Percentiles rank a stretch among this genome's conserved stretches.
phyloP scores from a whole-genome alignment of 2,329 filamentous ascomycete species.

The Teratosphaeriaceae sp. region DNA sequence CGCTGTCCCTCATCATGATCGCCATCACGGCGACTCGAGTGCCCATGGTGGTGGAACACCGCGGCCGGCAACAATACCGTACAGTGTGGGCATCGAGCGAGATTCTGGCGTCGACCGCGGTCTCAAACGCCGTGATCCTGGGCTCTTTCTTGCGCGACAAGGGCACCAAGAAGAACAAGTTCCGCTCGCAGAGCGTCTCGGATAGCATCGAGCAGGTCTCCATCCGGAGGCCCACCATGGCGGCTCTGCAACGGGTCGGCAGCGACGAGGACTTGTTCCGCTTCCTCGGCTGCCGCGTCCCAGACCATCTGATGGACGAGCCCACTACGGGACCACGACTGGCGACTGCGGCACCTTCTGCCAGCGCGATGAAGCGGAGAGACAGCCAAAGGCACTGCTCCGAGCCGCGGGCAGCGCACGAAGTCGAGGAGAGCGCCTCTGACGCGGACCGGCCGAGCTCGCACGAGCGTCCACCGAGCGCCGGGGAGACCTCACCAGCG shows the following conservation, averaged over 20 bases:
- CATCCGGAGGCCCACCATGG: conserved; percentile 53
- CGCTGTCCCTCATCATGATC: conserved; percentile 73
- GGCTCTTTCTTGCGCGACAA: conserved; percentile 89
- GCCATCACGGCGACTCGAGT: conserved; percentile 74
- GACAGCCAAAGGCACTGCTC: not conserved
- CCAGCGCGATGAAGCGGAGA: conserved; percentile 11
- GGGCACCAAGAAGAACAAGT: conserved; percentile 84
- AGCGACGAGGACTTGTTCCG: conserved; percentile 88
- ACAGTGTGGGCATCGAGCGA: conserved; percentile 87
- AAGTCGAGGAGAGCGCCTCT: not conserved
- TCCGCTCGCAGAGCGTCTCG: conserved; percentile 51
- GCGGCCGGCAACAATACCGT: conserved; percentile 76
- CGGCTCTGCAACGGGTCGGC: conserved; percentile 65
- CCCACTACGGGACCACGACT: conserved; percentile 27
- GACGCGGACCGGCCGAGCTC: not conserved
- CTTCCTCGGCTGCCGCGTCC: conserved; percentile 63
- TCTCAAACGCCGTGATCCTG: conserved; percentile 83
- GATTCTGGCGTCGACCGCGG: conserved; percentile 77
- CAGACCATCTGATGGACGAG: conserved; percentile 39
- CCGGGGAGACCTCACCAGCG: conserved; percentile 11
- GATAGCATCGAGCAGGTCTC: conserved; percentile 52
- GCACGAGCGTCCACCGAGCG: conserved; percentile 7
- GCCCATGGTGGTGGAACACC: conserved; percentile 63
- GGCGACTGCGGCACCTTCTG: conserved; percentile 35
- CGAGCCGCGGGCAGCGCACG: not conserved